Conservation (phyloP, 805 yeast genomes). For the Kazachstania kunashirensis region DNA sequence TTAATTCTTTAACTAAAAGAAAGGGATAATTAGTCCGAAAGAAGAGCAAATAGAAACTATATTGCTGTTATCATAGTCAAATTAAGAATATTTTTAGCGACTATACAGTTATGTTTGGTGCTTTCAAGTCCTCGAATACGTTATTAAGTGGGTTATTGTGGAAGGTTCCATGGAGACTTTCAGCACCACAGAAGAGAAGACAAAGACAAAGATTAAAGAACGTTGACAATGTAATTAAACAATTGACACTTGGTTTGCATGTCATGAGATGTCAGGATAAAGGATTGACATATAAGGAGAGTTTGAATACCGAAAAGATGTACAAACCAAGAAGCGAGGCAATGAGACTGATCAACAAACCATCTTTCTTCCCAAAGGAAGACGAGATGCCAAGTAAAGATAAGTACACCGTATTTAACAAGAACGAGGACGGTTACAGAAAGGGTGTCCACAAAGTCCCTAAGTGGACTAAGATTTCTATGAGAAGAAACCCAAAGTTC, state of each 20-base stretch:
- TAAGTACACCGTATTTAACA: slow-evolving; percentile 80
- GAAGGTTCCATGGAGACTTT: slow-evolving; percentile 72
- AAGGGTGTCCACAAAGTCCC: slow-evolving; percentile 83
- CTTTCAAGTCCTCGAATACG: slow-evolving; percentile 23
- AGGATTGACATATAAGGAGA: slow-evolving; percentile 15
- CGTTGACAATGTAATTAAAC: slow-evolving; percentile 71
- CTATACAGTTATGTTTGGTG: slow-evolving; percentile 31
- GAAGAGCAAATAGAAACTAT: too few relatives aligned
- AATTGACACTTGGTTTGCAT: slow-evolving; percentile 25
- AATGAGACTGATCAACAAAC: slow-evolving; percentile 25
- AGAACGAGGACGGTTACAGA: slow-evolving; percentile 67
- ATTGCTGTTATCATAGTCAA: too few relatives aligned
- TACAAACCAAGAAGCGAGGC: slow-evolving; percentile 23
- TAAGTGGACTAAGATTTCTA: slow-evolving; percentile 80
- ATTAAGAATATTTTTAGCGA: too few relatives aligned
- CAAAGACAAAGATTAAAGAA: slow-evolving; percentile 72
- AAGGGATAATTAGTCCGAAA: too few relatives aligned
- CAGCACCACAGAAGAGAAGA: slow-evolving; percentile 70
- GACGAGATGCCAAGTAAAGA: slow-evolving; percentile 69
- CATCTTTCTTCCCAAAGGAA: slow-evolving; percentile 60
- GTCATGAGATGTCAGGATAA: slow-evolving; percentile 17
- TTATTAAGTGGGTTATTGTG: slow-evolving; percentile 32
- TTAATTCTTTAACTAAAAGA: too few relatives aligned
- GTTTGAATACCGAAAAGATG: slow-evolving; percentile 10
- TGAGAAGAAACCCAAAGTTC: slow-evolving; percentile 69